These are phyloP conservation scores for Isatis tinctoria DNA, from an alignment of 345 rosid species.

Conservation along the genomic window DNA sequence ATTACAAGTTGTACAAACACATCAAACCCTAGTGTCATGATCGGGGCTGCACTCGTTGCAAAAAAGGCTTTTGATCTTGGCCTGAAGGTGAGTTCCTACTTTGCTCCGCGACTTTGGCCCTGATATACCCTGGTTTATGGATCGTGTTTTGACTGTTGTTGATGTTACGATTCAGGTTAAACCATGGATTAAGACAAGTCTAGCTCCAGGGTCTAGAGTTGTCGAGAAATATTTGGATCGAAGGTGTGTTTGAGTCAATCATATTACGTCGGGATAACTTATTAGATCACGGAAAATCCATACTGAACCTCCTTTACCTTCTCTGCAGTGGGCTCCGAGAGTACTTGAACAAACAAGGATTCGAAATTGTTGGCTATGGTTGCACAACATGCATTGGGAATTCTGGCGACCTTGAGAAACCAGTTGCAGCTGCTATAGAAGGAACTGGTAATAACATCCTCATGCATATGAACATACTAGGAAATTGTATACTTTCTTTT, in stretches of 20 bases:
- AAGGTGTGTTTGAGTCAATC: conserved; percentile 41
- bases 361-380: conserved; percentile 73
- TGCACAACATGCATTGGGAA: conserved; percentile 86
- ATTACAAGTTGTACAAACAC: conserved; percentile 82
- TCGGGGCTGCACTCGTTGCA: conserved; percentile 75
- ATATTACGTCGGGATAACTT: not conserved
- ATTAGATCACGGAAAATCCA: not conserved
- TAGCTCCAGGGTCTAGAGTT: conserved; percentile 81
- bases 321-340: conserved; percentile 63
- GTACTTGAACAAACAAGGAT: conserved; percentile 59
- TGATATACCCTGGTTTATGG: not conserved
- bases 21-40: conserved; percentile 83
- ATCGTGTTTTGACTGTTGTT: not conserved
- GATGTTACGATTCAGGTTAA: conserved; percentile 49
- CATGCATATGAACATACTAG: not conserved
- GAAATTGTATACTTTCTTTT: not conserved
- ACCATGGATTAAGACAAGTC: conserved; percentile 89
- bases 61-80: conserved; percentile 75
- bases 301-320: conserved; percentile 16
- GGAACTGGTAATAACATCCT: conserved; percentile 48
- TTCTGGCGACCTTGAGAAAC: conserved; percentile 62
- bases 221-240: conserved; percentile 60
- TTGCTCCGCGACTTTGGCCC: not conserved
- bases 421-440: conserved; percentile 60
- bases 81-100: conserved; percentile 46